Evolutionary conservation across 257 asterid genomes (phyloP), one percentile per base, ranked within the genome.

Genomic region (Capsicum rhomboideum): DNA sequence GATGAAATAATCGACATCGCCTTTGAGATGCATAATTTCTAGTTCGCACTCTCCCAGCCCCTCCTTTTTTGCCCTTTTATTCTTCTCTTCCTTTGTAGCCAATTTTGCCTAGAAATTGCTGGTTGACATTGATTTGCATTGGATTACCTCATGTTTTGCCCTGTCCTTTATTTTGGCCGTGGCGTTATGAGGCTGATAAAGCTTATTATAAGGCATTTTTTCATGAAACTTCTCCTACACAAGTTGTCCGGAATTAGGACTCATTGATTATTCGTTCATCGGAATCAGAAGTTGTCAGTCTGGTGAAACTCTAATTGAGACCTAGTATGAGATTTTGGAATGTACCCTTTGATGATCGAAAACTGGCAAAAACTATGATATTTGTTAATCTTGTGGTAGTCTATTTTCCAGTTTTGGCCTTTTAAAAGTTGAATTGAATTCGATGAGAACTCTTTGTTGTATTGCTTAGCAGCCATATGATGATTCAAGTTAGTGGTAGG

Each of bases 1-100:
- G 75, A 83, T 84, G 79, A 83, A 93, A 92, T 93, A 93, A 93
- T 88, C 40, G 77, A 82, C 78, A 91, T 81, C 82, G 61, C 9
- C 86, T 72, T 86, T 58, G 49, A 59, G 75, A 78, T 71, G 74
- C 59, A 82, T 71, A 63, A 23, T 56, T 56, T 56, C 69, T 23
- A 61, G 69, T 61, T 61, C 37, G 20, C 71, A 63, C 71, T 20
- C 71, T 55, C 40, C 37, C 10, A 44, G 20, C 68, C 4, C 34
- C 34, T 23, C 68, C 68, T 23, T 3, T 59, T n/a, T n/a, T 58
- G 12, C 12, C 28, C 37, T 23, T 23, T 23, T 21, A 2, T 18
- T 68, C 58, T 61, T 14, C 6, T 58, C 49, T 50, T 78, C 78
- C 52, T 86, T 79, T 78, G 44, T 84, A 84, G 85, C 92, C 90